Conservation (phyloP, 1,284 basidiomycete species). For the Prillingera fragicola region DNA sequence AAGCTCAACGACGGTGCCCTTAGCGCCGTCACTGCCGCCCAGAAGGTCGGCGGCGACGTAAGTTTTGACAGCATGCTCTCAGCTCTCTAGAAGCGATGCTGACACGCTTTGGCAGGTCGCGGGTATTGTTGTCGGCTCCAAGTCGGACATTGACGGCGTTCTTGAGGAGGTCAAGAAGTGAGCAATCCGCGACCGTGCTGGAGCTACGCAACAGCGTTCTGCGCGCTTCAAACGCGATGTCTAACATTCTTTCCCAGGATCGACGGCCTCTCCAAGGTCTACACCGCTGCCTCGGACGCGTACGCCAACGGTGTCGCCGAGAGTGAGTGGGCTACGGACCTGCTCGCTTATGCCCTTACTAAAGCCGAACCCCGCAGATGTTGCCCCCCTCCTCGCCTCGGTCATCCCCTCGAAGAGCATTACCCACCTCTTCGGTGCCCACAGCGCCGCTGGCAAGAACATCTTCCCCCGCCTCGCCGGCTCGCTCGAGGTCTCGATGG, state of each 20-base stretch:
- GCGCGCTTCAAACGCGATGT: background rate
- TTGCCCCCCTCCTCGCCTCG: slow-evolving; percentile 53
- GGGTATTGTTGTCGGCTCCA: slow-evolving; percentile 74
- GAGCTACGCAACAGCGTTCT: background rate
- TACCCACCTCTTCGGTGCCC: slow-evolving; percentile 84
- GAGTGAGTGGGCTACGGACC: slow-evolving; percentile 30
- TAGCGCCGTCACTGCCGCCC: slow-evolving; percentile 82
- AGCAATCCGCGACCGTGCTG: slow-evolving; percentile 3
- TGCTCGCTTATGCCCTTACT: slow-evolving; percentile 1
- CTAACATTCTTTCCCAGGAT: slow-evolving; percentile 27
- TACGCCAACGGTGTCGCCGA: slow-evolving; percentile 50
- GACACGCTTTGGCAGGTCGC: slow-evolving; percentile 55
- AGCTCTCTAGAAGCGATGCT: background rate
- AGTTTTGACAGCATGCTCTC: slow-evolving; percentile 11
- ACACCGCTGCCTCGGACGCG: slow-evolving; percentile 47
- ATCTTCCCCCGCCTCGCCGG: slow-evolving; percentile 85
- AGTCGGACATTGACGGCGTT: slow-evolving; percentile 63
- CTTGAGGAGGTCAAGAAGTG: slow-evolving; percentile 77
- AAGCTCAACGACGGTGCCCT: slow-evolving; percentile 77
- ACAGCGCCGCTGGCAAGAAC: slow-evolving; percentile 67
- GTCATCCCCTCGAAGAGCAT: slow-evolving; percentile 51
- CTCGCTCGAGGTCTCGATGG: slow-evolving; percentile 66
- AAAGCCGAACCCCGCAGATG: slow-evolving; percentile 39
- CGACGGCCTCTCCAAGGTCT: slow-evolving; percentile 49
- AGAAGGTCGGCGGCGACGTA: slow-evolving; percentile 62